Percentiles rank a stretch among this genome's conserved stretches.
phyloP scores from a whole-genome alignment of 768 basidiomycete genomes.

The Suillus paluster region DNA sequence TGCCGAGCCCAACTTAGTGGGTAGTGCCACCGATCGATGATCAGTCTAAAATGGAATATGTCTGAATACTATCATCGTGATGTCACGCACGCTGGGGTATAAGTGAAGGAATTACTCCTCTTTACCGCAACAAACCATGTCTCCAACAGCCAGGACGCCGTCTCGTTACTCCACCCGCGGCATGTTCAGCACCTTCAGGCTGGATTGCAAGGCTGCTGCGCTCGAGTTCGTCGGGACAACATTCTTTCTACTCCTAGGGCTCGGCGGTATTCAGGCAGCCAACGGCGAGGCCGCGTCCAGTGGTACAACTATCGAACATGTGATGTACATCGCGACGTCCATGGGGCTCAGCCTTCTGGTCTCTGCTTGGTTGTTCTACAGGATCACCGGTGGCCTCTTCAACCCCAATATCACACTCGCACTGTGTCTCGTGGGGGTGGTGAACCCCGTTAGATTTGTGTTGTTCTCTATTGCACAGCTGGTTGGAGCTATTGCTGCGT shows the following conservation, averaged over 20 bases:
- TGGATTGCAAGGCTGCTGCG: constrained; percentile 53
- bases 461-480: constrained; percentile 68
- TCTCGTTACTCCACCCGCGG: constrained; percentile 9
- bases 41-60: neutral
- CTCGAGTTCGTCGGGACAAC: constrained; percentile 65
- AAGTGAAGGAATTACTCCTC: neutral
- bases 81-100: neutral
- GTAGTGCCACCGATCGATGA: constrained; percentile 4
- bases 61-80: neutral
- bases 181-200: constrained; percentile 32
- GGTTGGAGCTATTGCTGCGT: constrained; percentile 60
- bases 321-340: constrained; percentile 59
- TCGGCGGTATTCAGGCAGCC: constrained; percentile 67
- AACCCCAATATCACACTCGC: constrained; percentile 67
- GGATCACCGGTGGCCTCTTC: constrained; percentile 66
- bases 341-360: constrained; percentile 68
- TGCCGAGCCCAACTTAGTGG: no score
- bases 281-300: constrained; percentile 38
- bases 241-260: constrained; percentile 66
- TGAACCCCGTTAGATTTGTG: constrained; percentile 59
- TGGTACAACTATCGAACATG: constrained; percentile 43
- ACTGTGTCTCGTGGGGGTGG: constrained; percentile 57
- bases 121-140: neutral
- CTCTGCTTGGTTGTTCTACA: constrained; percentile 71
- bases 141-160: constrained; percentile 1